A percentile compares a stretch with the other conserved stretches of the same genome.
phyloP scores from a whole-genome alignment of 768 basidiomycete species.

The Trametes punicea region DNA sequence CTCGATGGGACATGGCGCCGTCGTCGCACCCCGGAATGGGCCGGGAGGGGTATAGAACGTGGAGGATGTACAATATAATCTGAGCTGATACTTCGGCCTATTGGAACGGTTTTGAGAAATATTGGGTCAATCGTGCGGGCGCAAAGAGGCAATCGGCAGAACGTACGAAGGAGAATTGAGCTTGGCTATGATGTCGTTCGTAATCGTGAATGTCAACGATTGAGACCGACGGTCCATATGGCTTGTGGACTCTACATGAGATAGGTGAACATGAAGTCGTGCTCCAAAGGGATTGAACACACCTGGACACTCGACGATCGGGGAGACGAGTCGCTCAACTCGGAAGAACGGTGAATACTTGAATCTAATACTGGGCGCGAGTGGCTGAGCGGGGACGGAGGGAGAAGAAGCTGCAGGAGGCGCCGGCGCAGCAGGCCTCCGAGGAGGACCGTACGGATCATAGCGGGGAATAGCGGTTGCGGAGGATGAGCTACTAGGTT shows the following conservation, averaged over 20 bases:
- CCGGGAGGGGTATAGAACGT: slow-evolving; percentile 55
- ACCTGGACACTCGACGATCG: slow-evolving; percentile 79
- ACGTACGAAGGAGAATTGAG: slow-evolving; percentile 55
- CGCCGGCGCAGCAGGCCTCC: slow-evolving; percentile 34
- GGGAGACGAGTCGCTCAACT: slow-evolving; percentile 62
- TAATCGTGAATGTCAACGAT: slow-evolving; percentile 60
- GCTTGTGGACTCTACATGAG: slow-evolving; percentile 62
- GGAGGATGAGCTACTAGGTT: slow-evolving; percentile 11
- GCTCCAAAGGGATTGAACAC: too few relatives aligned
- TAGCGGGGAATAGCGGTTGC: slow-evolving; percentile 22
- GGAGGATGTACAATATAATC: slow-evolving; percentile 87
- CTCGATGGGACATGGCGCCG: slow-evolving; percentile 72
- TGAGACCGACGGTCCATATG: slow-evolving; percentile 74
- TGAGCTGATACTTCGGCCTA: slow-evolving; percentile 74
- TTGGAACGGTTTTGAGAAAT: too few relatives aligned
- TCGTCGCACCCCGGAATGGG: slow-evolving; percentile 46
- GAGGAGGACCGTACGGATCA: slow-evolving; percentile 59
- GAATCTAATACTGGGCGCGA: slow-evolving; percentile 57
- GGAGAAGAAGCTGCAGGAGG: slow-evolving; percentile 38
- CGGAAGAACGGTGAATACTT: slow-evolving; percentile 77
- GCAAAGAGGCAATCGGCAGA: background rate
- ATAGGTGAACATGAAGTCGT: too few relatives aligned
- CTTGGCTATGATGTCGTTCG: slow-evolving; percentile 58
- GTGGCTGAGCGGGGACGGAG: slow-evolving; percentile 20
- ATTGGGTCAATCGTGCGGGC: background rate